A percentile compares a stretch with the other conserved stretches of the same genome.
Conservation (phyloP, 2,329 filamentous ascomycete species). For the Colletotrichum phormii region DNA sequence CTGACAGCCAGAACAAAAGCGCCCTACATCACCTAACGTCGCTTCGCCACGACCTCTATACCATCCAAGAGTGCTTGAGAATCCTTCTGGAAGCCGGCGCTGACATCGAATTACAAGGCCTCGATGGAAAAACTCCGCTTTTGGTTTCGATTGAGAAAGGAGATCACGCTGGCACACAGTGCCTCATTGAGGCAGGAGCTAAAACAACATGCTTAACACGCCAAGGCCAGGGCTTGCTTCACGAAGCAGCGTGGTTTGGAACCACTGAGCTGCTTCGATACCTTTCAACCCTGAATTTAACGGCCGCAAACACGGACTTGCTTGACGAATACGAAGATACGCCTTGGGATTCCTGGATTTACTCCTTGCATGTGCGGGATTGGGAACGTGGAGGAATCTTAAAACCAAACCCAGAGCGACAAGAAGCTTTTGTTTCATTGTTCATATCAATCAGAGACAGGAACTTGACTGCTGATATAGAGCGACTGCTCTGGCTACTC, state of each 20-base stretch:
- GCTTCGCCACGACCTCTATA: accelerated
- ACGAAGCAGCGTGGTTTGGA: accelerated
- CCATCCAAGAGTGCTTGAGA: neutral
- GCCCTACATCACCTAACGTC: neutral
- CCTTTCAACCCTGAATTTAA: neutral
- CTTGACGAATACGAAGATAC: accelerated
- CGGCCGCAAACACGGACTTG: accelerated
- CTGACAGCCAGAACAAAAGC: accelerated
- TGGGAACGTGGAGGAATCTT: accelerated
- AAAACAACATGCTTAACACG: accelerated
- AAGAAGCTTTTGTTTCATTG: neutral
- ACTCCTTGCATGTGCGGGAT: accelerated
- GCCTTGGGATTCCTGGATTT: neutral
- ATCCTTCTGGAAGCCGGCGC: neutral
- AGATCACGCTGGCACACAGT: accelerated
- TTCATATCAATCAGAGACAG: neutral
- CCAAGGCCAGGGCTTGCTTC: neutral
- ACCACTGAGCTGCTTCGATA: accelerated
- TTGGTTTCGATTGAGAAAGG: accelerated
- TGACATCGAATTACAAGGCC: neutral
- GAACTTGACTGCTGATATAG: neutral
- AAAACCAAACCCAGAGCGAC: neutral
- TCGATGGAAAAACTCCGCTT: accelerated
- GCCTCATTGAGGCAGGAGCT: neutral
- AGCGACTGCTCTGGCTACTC: neutral